These are phyloP conservation scores for Aspergillus terreus DNA, from an alignment of 2,329 filamentous ascomycete species.

Conservation along the genomic window DNA sequence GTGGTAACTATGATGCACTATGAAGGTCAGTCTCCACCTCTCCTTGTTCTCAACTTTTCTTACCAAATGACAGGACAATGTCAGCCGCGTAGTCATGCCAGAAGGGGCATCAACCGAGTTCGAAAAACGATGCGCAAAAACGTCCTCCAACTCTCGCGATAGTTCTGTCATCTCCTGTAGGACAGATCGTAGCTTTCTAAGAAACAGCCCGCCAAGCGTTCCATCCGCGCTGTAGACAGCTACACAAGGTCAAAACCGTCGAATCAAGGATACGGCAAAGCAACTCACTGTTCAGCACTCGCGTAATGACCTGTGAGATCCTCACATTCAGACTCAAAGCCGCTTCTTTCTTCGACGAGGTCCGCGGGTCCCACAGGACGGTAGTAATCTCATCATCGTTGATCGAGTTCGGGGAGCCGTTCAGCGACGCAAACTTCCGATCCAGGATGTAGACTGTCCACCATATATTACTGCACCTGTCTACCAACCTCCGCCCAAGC, in stretches of 20 bases:
- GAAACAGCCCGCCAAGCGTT: conserved; percentile 21
- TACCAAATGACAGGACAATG: conserved; percentile 32
- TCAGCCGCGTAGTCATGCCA: conserved; percentile 32
- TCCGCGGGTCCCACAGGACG: conserved; percentile 39
- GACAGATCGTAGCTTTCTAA: conserved; percentile 31
- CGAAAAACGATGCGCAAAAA: conserved; percentile 33
- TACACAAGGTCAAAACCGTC: conserved; percentile 7
- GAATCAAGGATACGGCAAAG: background rate
- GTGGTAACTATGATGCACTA: conserved; percentile 26
- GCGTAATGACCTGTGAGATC: conserved; percentile 36
- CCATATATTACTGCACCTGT: conserved; percentile 52
- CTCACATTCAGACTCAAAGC: conserved; percentile 41
- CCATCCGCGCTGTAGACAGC: conserved; percentile 34
- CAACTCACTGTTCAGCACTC: conserved; percentile 36
- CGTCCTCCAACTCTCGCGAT: conserved; percentile 31
- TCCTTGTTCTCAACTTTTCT: background rate
- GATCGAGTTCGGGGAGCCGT: conserved; percentile 51
- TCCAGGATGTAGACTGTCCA: conserved; percentile 56
- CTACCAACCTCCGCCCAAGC: conserved; percentile 43
- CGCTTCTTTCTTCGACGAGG: conserved; percentile 29
- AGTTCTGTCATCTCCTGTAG: conserved; percentile 31
- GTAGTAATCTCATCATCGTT: conserved; percentile 49
- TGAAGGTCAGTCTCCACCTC: background rate
- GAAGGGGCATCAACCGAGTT: conserved; percentile 35
- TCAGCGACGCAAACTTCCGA: conserved; percentile 52